phyloP scores from a whole-genome alignment of 345 rosid species.

The Moricandia arvensis region DNA sequence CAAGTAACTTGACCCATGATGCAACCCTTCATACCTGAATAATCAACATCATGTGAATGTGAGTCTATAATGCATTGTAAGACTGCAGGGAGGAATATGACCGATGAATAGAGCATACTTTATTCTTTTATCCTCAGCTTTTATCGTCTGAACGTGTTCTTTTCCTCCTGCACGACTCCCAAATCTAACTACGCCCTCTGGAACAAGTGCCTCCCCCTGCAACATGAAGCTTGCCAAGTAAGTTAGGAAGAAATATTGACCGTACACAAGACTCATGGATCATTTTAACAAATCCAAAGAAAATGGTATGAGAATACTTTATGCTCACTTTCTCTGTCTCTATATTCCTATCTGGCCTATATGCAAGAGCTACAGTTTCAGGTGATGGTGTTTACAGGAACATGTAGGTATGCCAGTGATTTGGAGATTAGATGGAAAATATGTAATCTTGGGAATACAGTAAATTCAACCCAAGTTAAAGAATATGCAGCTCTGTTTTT shows the following conservation, averaged over 20 bases:
- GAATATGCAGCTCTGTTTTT: no score
- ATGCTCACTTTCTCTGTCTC: background rate
- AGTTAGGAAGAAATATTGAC: background rate
- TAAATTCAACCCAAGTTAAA: background rate
- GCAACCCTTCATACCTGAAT: slow-evolving; percentile 80
- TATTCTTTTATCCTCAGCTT: slow-evolving; percentile 66
- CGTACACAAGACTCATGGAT: background rate
- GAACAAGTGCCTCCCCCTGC: slow-evolving; percentile 95
- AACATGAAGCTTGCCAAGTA: slow-evolving; percentile 6
- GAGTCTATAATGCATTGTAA: background rate
- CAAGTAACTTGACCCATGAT: slow-evolving; percentile 92
- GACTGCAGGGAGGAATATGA: background rate
- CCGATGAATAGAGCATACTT: slow-evolving; percentile 44
- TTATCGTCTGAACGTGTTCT: slow-evolving; percentile 60
- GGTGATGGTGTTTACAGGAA: no score
- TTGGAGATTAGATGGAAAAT: background rate
- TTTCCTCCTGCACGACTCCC: slow-evolving; percentile 67
- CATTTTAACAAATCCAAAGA: no score
- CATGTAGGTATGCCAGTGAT: background rate
- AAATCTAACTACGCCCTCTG: slow-evolving; percentile 69
- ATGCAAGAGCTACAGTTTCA: background rate
- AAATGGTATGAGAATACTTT: no score
- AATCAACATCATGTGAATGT: slow-evolving; percentile 1
- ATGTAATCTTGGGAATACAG: background rate
- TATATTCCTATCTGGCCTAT: slow-evolving; percentile 6